Evolutionary conservation across 2,329 filamentous ascomycete species (phyloP).

Genomic region (Pseudocercospora macadamiae): DNA sequence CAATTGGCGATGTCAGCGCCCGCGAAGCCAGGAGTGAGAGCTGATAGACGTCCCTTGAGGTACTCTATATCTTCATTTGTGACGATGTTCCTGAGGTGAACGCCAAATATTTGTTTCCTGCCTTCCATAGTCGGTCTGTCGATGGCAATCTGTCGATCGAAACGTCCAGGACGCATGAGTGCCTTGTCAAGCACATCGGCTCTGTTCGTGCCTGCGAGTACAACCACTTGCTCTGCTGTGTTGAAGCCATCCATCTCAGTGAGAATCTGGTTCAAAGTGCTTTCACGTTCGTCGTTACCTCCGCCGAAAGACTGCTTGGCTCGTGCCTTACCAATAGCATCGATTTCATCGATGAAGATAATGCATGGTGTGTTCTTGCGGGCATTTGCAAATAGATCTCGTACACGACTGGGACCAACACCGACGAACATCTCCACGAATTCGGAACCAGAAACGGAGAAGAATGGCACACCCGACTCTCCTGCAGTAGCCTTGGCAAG

Average conservation of each 20-base stretch:
- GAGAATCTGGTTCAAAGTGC: conserved; percentile 95
- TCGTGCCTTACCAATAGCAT: conserved; percentile 91
- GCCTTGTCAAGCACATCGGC: conserved; percentile 94
- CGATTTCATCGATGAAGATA: conserved; percentile 99
- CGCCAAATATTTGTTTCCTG: conserved; percentile 91
- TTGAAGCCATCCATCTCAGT: conserved; percentile 99
- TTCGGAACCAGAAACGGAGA: conserved; percentile 96
- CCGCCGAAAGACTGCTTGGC: conserved; percentile 81
- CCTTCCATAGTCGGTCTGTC: conserved; percentile 97
- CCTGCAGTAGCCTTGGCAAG: conserved; percentile 96
- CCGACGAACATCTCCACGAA: conserved; percentile 99
- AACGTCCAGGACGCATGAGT: conserved; percentile 92
- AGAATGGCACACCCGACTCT: conserved; percentile 96
- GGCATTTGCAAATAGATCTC: conserved; percentile 91
- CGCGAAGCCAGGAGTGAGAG: conserved; percentile 92
- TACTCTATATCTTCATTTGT: conserved; percentile 88
- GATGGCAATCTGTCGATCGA: conserved; percentile 94
- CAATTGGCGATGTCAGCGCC: conserved; percentile 98
- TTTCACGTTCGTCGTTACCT: conserved; percentile 95
- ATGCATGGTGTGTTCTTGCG: conserved; percentile 97
- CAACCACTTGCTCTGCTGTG: conserved; percentile 92
- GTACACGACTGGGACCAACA: conserved; percentile 92
- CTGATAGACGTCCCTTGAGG: conserved; percentile 83
- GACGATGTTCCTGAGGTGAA: conserved; percentile 92
- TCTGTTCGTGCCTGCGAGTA: conserved; percentile 94